Base-by-base conservation (phyloP, 768 basidiomycete species). In the Melanogaster broomeanus region DNA sequence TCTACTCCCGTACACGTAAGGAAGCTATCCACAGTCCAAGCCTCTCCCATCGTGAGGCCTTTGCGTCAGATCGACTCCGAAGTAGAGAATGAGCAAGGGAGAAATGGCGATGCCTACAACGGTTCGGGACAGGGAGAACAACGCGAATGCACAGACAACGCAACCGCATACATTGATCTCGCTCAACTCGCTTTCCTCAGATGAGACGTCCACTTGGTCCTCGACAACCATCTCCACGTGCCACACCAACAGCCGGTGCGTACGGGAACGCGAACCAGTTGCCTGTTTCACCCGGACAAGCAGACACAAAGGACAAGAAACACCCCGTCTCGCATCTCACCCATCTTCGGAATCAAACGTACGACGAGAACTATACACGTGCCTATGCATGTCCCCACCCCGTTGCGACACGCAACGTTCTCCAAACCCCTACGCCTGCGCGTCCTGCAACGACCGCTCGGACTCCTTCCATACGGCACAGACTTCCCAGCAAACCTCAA, bases 1-100 rank as follows among this genome's bases (percentile, higher is more conserved):
- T 37, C 52, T 11, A 41, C 51, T 16, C 49, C n/a, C 0, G 38
- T 35, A 31, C 58, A 42, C 34, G 56, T 57, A 11, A 60, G 68
- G 56, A 61, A 63, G 39, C 35, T 70, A 28, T 68, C 66, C 0
- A 70, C 60, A 3, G 66, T 68, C 19, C 66, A 68, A 34, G 66
- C 53, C 25, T 68, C 68, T 13, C 68, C 66, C 9, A 21, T 64
- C 6, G 54, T 64, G 9, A 60, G 52, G 31, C 16, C 54, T 22
- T 40, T 30, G 21, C 52, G 33, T 9, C 59, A 52, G 27, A 56
- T 65, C 19, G 21, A 21, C 38, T 31, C 21, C 7, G 63, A 55
- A 6, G 48, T 34, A 22, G 54, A 52, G 27, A 41, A 39, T 2
- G 44, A 16, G 11, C 9, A 28, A 15, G 34, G 25, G 38, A 52